A percentile compares a stretch with the other conserved stretches of the same genome.
Conservation (phyloP, 1,139 yeast genomes). For the Protomyces pachydermus region DNA sequence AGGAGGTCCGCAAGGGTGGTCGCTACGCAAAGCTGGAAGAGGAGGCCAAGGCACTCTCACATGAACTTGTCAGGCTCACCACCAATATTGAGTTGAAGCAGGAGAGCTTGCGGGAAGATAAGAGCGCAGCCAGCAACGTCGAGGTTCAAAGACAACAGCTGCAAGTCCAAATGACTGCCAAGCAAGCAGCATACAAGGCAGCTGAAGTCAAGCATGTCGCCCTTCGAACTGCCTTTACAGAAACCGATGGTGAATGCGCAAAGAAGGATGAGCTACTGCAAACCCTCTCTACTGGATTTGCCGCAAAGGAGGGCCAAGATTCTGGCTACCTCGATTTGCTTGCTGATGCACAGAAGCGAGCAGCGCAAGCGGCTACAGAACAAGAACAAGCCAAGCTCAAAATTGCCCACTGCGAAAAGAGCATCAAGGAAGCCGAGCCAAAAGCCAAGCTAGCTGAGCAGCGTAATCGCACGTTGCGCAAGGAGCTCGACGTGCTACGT, state of each 20-base stretch:
- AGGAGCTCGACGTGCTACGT: slow-evolving; percentile 47
- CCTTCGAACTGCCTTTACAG: slow-evolving; percentile 46
- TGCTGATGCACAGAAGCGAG: slow-evolving; percentile 54
- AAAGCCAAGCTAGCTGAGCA: slow-evolving; percentile 52
- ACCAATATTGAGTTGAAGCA: slow-evolving; percentile 57
- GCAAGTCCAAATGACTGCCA: slow-evolving; percentile 15
- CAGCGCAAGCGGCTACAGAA: slow-evolving; percentile 53
- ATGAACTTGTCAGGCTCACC: slow-evolving; percentile 61
- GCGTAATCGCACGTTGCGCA: slow-evolving; percentile 48
- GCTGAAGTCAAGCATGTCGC: slow-evolving; percentile 45
- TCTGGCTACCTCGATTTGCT: slow-evolving; percentile 73
- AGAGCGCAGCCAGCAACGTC: slow-evolving; percentile 34
- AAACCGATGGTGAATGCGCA: slow-evolving; percentile 49
- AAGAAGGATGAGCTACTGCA: slow-evolving; percentile 75
- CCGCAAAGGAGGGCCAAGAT: slow-evolving; percentile 72
- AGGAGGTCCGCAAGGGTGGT: slow-evolving; percentile 61
- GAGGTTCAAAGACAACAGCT: slow-evolving; percentile 31
- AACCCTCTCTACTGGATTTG: slow-evolving; percentile 82
- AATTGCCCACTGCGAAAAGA: slow-evolving; percentile 53
- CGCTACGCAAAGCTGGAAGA: slow-evolving; percentile 57
- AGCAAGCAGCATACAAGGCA: slow-evolving; percentile 32
- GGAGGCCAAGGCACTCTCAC: slow-evolving; percentile 54
- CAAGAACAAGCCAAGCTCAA: slow-evolving; percentile 61
- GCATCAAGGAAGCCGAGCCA: slow-evolving; percentile 50
- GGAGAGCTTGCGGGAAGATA: slow-evolving; percentile 55